Evolutionary conservation across 306 rosid species (phyloP), one percentile per base, ranked within the genome.

Genomic region (Echinosophora koreensis): DNA sequence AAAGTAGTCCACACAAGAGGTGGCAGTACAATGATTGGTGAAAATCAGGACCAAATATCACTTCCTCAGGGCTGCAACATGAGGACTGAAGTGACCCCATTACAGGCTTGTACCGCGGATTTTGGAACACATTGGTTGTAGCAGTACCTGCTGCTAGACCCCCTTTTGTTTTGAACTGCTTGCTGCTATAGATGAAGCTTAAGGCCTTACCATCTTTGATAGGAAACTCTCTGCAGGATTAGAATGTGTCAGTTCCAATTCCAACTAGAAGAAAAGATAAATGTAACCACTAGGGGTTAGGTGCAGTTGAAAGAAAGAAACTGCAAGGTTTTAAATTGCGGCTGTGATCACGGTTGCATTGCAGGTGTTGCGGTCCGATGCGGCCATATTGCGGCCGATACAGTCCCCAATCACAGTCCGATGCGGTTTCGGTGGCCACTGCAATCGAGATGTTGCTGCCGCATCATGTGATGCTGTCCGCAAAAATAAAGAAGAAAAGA

Each of bases 11-110:
- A 58, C 99, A 92, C 22, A 96, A 77, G 77, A 96, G 93, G 76
- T 96, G 99, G 81, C 98, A 96, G 80, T 96, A 96, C 3, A 96
- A 27, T 1, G 99, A 89, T 71, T 96, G 98, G 65, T 89, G 88
- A 77, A 89, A 92, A 78, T 96, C 99, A 4, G 92, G 79, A 42
- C 96, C 93, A 12, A 92, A 96, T 18, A 96, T 87, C 4, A 96
- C 97, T 49, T 86, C 99, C 28, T 89, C 93, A 0, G 99, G 99
- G 86, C 99, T 90, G 78, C 92, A 84, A 69, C 88, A 76, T 7
- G 66, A 88, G 6, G 94, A 83, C 22, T 84, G 89, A 47, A 92
- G 75, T 16, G 88, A 65, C 71, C 76, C 61, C 98, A 91, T 92
- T 2, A 84, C 27, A 2, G 1, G 16, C 11, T 75, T 88, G 83